Percentiles rank a stretch among this genome's conserved stretches.
Evolutionary conservation across 768 basidiomycete species (phyloP).

Genomic region (Hemileccinum impolitum): DNA sequence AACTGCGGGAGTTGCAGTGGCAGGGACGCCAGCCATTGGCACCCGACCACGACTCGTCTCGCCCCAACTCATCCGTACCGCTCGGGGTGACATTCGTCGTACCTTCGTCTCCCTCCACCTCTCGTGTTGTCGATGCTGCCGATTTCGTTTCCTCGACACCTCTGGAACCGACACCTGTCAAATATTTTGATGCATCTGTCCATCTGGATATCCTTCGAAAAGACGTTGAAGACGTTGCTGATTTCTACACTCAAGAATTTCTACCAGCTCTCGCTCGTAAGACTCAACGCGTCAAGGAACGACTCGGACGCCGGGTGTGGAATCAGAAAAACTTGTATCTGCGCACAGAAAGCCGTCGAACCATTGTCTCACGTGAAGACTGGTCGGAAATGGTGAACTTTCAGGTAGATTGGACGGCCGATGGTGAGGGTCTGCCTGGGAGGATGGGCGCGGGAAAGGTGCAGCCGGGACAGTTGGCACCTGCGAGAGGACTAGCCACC

Average conservation of each 20-base stretch:
- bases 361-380: slow-evolving; percentile 36
- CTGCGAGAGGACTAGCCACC: slow-evolving; percentile 6
- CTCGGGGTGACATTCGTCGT: background rate
- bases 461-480: background rate
- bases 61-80: background rate
- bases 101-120: background rate
- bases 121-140: background rate
- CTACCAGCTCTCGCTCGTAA: slow-evolving; percentile 49
- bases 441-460: background rate
- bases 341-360: slow-evolving; percentile 26
- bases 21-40: slow-evolving; percentile 22
- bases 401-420: slow-evolving; percentile 10
- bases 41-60: slow-evolving; percentile 20
- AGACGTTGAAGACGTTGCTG: slow-evolving; percentile 49
- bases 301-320: slow-evolving; percentile 79
- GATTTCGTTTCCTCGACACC: slow-evolving; percentile 29
- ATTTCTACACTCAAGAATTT: slow-evolving; percentile 36
- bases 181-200: slow-evolving; percentile 46
- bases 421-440: slow-evolving; percentile 1
- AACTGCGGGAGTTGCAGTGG: slow-evolving; percentile 28
- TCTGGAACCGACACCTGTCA: slow-evolving; percentile 14
- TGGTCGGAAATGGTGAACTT: slow-evolving; percentile 57
- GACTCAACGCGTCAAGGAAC: slow-evolving; percentile 65
- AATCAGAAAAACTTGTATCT: slow-evolving; percentile 54
- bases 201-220: slow-evolving; percentile 57